A percentile compares a stretch with the other conserved stretches of the same genome.
Evolutionary conservation across 2,329 filamentous ascomycete species (phyloP).

Genomic region (Epicoccum nigrum): DNA sequence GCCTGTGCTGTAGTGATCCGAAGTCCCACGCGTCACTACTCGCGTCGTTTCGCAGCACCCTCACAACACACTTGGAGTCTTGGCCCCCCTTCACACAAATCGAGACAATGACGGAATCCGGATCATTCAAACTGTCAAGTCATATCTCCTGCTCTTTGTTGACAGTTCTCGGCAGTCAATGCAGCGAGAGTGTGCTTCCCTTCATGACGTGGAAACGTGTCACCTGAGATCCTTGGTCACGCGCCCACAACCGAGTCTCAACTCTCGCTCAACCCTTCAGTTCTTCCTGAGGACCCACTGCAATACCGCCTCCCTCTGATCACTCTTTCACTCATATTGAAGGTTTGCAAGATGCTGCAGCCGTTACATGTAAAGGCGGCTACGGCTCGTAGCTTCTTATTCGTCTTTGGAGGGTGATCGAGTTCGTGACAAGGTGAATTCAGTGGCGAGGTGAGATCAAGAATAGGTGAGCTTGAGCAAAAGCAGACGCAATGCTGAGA

Average conservation of each 20-base stretch:
- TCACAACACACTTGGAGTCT: slow-evolving; percentile 3
- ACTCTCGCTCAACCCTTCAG: not conserved
- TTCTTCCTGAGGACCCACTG: too few species aligned
- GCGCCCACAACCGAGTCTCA: not conserved
- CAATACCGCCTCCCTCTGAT: too few species aligned
- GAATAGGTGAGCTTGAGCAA: too few species aligned
- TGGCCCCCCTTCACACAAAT: not conserved
- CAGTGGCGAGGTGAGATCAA: too few species aligned
- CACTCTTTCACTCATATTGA: too few species aligned
- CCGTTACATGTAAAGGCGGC: too few species aligned
- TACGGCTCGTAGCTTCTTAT: too few species aligned
- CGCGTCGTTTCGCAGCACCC: slow-evolving; percentile 13
- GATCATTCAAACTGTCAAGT: too few species aligned
- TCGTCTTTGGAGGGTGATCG: too few species aligned
- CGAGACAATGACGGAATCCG: not conserved
- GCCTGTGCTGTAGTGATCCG: slow-evolving; percentile 12
- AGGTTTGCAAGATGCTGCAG: too few species aligned
- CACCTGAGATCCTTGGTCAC: slow-evolving; percentile 5
- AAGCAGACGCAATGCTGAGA: not conserved
- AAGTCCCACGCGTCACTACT: slow-evolving; percentile 11
- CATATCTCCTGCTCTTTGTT: not conserved
- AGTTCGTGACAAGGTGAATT: too few species aligned
- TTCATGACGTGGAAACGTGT: not conserved
- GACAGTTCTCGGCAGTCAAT: not conserved
- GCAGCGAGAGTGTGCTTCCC: not conserved